Base-by-base conservation (phyloP, 2,329 filamentous ascomycete genomes). In the Paracoccidioides lutzii region DNA sequence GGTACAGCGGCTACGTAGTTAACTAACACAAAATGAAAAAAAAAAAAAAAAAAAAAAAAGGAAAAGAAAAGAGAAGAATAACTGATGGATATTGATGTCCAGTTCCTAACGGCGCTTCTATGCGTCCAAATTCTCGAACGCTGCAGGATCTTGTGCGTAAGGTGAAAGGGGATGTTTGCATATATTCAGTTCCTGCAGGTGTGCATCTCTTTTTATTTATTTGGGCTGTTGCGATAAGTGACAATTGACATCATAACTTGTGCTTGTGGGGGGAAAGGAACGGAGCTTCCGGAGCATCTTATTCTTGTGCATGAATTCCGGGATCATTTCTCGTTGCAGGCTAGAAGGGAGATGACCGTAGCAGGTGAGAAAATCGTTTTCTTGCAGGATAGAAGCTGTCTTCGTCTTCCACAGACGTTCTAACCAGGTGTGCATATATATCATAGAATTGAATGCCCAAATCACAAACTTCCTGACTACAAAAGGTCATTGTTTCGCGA, bases 251-350 rank as follows among this genome's bases (percentile, higher is more conserved):
- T 15, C 32, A 49, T 46, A n/a, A 22, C 41, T 54, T 22, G 14
- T 37, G 10, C n/a, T 14, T 3, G 6, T n/a, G 50, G 32, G 37
- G 40, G 33, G 32, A 50, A 32, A 62, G 59, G 59, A 45, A 57
- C 53, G 0, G 46, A 44, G 30, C 45, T 58, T 51, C 62, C 62
- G 28, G 53, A 61, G 15, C 61, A 63, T 58, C 58, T 63, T 0
- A 63, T 63, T 48, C 52, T 63, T 9, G 62, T 63, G n/a, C 62
- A 63, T 55, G 61, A 63, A 51, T 63, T 64, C 51, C 15, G 44
- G 3, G 60, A 63, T 45, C 60, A 64, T 53, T 64, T 62, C 45
- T 63, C 60, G 15, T 49, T 62, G 42, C 63, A 60, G 54, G 61
- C 56, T 33, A 59, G 37, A 48, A 58, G 44, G 40, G 60, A 55